phyloP scores from a whole-genome alignment of 169 alveolate genomes.

The Besnoitia besnoiti region DNA sequence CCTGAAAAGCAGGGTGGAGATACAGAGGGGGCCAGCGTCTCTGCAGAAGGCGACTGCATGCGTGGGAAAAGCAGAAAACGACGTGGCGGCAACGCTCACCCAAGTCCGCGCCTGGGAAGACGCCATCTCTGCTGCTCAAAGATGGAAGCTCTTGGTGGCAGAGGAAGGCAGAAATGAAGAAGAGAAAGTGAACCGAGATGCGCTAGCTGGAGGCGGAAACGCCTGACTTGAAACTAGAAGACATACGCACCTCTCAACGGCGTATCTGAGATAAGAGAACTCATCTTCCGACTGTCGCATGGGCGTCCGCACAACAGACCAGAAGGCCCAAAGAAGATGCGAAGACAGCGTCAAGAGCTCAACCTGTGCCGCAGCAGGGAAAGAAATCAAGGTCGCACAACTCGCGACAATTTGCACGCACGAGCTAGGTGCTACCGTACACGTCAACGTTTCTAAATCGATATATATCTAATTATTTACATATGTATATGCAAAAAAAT shows the following conservation, averaged over 20 bases:
- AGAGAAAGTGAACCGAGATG: not conserved
- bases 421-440: too few relatives aligned
- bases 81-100: not conserved
- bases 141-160: not conserved
- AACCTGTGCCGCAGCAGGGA: not conserved
- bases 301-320: not conserved
- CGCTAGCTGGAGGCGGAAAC: not conserved
- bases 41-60: too few relatives aligned
- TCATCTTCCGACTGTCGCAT: not conserved
- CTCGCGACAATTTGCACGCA: too few relatives aligned
- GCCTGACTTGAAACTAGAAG: not conserved
- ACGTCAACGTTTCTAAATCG: too few relatives aligned
- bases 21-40: too few relatives aligned
- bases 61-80: not conserved
- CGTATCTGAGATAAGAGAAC: not conserved
- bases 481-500: too few relatives aligned
- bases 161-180: not conserved
- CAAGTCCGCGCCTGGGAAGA: not conserved
- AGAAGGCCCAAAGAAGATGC: constrained; percentile 15
- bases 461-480: too few relatives aligned
- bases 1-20: not conserved
- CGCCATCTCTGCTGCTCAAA: too few relatives aligned
- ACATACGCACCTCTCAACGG: not conserved
- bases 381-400: too few relatives aligned
- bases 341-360: not conserved